Conservation (phyloP, 305 asterid species). For the Salvia sclarea region DNA sequence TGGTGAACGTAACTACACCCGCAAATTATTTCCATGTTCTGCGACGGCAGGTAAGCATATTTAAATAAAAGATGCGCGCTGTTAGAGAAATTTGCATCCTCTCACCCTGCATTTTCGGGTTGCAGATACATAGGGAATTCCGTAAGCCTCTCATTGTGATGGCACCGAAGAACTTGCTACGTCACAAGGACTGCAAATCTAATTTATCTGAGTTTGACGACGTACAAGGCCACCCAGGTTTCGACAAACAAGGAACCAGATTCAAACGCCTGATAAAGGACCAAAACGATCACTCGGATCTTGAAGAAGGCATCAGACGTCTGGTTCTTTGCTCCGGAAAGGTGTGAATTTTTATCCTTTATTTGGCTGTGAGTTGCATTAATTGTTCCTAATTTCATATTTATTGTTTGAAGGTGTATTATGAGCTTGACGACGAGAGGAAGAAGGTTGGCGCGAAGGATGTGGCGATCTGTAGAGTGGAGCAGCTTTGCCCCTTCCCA, state of each 20-base stretch:
- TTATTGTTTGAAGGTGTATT: conserved; percentile 60
- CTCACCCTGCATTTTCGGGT: conserved; percentile 19
- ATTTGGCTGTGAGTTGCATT: not conserved
- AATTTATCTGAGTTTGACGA: conserved; percentile 89
- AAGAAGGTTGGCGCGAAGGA: conserved; percentile 61
- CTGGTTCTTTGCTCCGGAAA: conserved; percentile 94
- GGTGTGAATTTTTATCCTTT: conserved; percentile 45
- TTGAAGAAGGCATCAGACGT: conserved; percentile 84
- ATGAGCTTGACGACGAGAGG: conserved; percentile 88
- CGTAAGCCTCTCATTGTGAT: conserved; percentile 92
- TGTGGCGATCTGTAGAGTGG: conserved; percentile 88
- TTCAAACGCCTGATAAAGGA: conserved; percentile 95
- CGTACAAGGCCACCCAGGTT: conserved; percentile 91
- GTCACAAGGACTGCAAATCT: conserved; percentile 90
- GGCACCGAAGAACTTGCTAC: conserved; percentile 90
- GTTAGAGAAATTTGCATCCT: conserved; percentile 21
- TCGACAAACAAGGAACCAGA: conserved; percentile 97
- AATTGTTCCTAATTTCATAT: not conserved
- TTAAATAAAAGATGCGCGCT: conserved; percentile 14
- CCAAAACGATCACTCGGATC: conserved; percentile 72
- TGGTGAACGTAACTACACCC: conserved; percentile 95
- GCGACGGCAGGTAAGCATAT: conserved; percentile 68
- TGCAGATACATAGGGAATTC: conserved; percentile 84
- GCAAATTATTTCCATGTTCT: conserved; percentile 96
- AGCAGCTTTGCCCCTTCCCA: conserved; percentile 97